Percentiles rank a stretch among this genome's conserved stretches.
Evolutionary conservation across 2,329 filamentous ascomycete genomes (phyloP).

Genomic region (Botrytis medusae): DNA sequence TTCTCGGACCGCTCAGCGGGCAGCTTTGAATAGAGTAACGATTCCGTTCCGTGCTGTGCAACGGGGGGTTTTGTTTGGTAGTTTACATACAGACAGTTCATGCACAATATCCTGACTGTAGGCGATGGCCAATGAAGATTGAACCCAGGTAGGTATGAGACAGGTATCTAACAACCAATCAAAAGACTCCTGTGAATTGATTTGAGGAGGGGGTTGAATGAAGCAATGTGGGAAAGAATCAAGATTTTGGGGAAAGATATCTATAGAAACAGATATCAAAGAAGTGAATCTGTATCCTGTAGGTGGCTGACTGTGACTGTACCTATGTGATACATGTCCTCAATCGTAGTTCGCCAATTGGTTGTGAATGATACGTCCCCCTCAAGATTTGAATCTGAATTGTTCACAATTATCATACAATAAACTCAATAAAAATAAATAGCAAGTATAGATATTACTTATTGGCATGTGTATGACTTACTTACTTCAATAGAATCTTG

Average conservation of each 20-base stretch:
- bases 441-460: not conserved
- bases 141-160: not conserved
- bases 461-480: not conserved
- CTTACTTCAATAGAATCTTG: not conserved
- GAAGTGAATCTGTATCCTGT: not conserved
- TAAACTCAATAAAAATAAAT: not conserved
- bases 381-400: too few species aligned
- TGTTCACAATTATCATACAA: too few species aligned
- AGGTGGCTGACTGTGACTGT: not conserved
- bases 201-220: not conserved
- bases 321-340: not conserved
- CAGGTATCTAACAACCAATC: not conserved
- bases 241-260: not conserved
- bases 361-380: not conserved
- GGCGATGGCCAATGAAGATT: not conserved
- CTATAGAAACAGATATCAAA: not conserved
- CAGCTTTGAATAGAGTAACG: not conserved
- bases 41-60: not conserved
- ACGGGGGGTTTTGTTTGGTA: not conserved
- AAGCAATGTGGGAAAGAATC: not conserved
- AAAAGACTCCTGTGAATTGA: not conserved
- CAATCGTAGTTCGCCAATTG: not conserved
- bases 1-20: slow-evolving; percentile 19
- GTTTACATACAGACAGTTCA: not conserved
- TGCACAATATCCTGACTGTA: slow-evolving; percentile 2